Evolutionary conservation across 768 basidiomycete genomes (phyloP).

Genomic region (Pleurotus eryngii): DNA sequence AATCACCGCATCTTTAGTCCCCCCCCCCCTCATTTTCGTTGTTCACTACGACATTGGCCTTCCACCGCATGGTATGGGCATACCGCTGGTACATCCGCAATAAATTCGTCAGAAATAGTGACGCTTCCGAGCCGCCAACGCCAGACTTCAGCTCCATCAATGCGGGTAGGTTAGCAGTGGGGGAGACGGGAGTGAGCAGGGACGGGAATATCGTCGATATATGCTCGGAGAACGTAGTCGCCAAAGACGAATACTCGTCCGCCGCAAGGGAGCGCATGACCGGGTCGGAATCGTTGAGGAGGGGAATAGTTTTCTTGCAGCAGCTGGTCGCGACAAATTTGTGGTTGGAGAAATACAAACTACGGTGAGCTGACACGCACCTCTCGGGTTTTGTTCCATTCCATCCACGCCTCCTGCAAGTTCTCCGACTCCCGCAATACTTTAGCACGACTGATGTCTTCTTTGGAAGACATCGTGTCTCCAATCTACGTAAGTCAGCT

Average conservation of each 20-base stretch:
- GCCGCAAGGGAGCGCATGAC: conserved; percentile 70
- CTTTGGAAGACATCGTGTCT: conserved; percentile 47
- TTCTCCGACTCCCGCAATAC: conserved; percentile 68
- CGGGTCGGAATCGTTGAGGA: conserved; percentile 73
- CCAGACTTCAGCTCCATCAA: conserved; percentile 91
- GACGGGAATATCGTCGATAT: conserved; percentile 54
- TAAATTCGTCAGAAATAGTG: conserved; percentile 76
- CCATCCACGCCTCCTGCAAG: conserved; percentile 64
- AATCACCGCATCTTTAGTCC: conserved; percentile 73
- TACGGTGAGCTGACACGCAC: conserved; percentile 35
- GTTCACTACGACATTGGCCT: conserved; percentile 52
- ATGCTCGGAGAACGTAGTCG: conserved; percentile 28
- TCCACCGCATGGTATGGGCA: conserved; percentile 57
- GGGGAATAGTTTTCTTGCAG: conserved; percentile 55
- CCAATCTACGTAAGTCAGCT: conserved; percentile 37
- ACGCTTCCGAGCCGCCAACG: conserved; percentile 87
- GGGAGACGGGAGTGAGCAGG: conserved; percentile 70
- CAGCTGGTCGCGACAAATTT: conserved; percentile 45
- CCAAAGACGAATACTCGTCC: conserved; percentile 58
- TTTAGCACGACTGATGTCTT: conserved; percentile 57
- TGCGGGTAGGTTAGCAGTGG: conserved; percentile 65
- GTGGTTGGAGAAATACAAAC: not conserved
- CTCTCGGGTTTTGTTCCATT: conserved; percentile 53
- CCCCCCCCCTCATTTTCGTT: conserved; percentile 61
- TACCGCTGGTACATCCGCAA: conserved; percentile 79